Evolutionary conservation across 2,329 filamentous ascomycete species (phyloP), one percentile per base, ranked within the genome.

Genomic region (Aspergillus fumigatiaffinis): DNA sequence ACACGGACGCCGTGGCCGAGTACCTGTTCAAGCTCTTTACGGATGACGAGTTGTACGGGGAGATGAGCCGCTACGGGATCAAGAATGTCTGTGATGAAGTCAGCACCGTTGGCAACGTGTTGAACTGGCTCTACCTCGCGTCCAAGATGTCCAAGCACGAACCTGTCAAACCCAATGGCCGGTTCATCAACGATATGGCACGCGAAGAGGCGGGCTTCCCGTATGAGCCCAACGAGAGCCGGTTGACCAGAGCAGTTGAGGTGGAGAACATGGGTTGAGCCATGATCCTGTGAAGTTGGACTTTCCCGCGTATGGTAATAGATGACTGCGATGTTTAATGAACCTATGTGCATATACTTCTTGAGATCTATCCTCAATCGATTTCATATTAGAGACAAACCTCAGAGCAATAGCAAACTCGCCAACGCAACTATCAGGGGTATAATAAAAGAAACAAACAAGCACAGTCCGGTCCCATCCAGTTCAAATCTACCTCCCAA

Each of bases 91-190:
- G 87, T 59, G 90, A 94, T 68, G 90, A 94, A 70, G 89, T 93
- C 1, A 85, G 87, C 59, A 94, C 90, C 0, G 88, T 92, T 1
- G 90, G 90, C 0, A 92, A 92, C 70, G 86, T 87, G 1, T 76
- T 93, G 12, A 80, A 79, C 23, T 94, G 89, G 89, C 82, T 90
- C 70, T 93, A 90, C 70, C 78, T 94, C n/a, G 88, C 87, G 0
- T 83, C 85, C 63, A 85, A 84, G 69, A 80, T 89, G 71, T 77
- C 81, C 23, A 83, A 86, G 63, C 83, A 82, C 1, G 77, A 84
- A 64, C 72, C 75, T 53, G 63, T 90, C 23, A 76, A 79, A 57
- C 87, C 87, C 1, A 76, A 86, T 50, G 84, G 82, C 59, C 78
- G 75, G 53, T 92, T 88, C 88, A 83, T 91, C 57, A 89, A 89